Percentiles rank a stretch among this genome's conserved stretches.
These are phyloP conservation scores for Pestalotiopsis sp. DNA, from an alignment of 2,329 filamentous ascomycete genomes.

Conservation along the genomic window DNA sequence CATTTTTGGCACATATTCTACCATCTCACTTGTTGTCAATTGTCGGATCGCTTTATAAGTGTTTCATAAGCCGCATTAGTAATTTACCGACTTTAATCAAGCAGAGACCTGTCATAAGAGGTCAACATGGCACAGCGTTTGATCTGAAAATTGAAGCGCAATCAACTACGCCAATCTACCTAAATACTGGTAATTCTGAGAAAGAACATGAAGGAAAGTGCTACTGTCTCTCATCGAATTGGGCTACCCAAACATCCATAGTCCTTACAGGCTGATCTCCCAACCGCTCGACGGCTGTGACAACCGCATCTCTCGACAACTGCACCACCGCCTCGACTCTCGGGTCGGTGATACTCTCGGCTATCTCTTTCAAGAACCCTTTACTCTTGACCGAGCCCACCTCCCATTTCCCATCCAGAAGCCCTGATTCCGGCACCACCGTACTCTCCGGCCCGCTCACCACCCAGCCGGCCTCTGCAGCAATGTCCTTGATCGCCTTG, in stretches of 20 bases:
- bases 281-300: constrained; percentile 29
- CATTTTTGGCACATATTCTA: no score
- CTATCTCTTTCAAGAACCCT: constrained; percentile 35
- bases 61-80: no score
- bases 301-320: constrained; percentile 34
- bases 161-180: background rate
- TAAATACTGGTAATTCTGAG: background rate
- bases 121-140: background rate
- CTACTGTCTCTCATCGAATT: background rate
- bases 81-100: no score
- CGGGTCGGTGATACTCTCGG: constrained; percentile 27
- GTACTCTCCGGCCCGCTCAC: constrained; percentile 33
- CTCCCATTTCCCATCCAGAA: constrained; percentile 53
- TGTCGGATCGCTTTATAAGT: no score
- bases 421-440: constrained; percentile 37
- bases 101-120: no score
- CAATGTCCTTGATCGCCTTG: constrained; percentile 38
- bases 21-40: no score
- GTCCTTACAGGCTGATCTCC: constrained; percentile 34
- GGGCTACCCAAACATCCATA: constrained; percentile 45
- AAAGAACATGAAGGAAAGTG: background rate
- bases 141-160: background rate
- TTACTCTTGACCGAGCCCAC: constrained; percentile 32
- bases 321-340: constrained; percentile 30
- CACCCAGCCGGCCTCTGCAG: constrained; percentile 37